Base-by-base conservation (phyloP, 2,329 filamentous ascomycete genomes). In the Fusarium sp. region DNA sequence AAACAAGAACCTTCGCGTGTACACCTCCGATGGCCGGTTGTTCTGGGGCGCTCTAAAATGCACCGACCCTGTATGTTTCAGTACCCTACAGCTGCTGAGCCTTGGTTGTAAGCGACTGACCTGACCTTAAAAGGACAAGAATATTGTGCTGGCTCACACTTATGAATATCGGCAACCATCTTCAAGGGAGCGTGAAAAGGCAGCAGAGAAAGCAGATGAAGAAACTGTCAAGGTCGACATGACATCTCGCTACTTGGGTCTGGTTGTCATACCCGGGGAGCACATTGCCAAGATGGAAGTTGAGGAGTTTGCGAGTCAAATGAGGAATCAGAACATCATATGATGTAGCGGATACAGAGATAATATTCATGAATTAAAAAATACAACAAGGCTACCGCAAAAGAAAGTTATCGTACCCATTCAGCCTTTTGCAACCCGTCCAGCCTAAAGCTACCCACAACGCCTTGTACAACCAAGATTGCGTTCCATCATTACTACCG, bases 21-120 rank as follows among this genome's bases (percentile, higher is more conserved):
- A 93, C 77, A 94, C 93, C 19, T 93, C 91, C 9, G 96, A 98
- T 80, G 90, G 90, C 21, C 93, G 96, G 68, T 91, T 97, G 81
- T 99, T 98, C 82, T 90, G 95, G 62, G 96, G 96, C 25, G 88
- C 91, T 72, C 93, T 99, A 84, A 98, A 97, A 83, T 99, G 96
- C 85, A 98, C 95, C 35, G 96, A 99, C 85, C 91, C 93, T 67
- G 95, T 97, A 84, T 57, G 89, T 86, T 42, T 52, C 30, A 2
- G 58, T 73, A 67, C 72, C 60, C 46, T 67, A 49, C 53, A 67
- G 54, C 28, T 40, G 28, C 12, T 46, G 18, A 49, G 30, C 40
- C 13, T 19, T 13, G 7, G 10, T 11, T 28, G 32, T 33, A 42
- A 35, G 33, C 37, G 16, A 47, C 60, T 67, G 18, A 62, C 42